Base-by-base conservation (phyloP, 1,139 yeast genomes). In the Candida dubliniensis region DNA sequence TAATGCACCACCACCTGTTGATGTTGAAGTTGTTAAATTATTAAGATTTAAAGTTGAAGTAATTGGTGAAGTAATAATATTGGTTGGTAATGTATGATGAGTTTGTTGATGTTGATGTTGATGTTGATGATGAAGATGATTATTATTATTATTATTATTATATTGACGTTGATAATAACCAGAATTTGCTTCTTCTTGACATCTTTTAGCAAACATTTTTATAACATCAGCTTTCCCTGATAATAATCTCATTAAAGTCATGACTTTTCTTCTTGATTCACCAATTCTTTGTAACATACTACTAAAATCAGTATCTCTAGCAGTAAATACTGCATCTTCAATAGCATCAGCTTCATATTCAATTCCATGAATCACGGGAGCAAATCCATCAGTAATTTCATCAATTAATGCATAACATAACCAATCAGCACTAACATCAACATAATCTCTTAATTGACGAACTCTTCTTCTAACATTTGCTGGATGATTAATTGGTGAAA, bases 161-260 rank as follows among this genome's bases (percentile, higher is more conserved):
- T 38, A 44, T 15, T 30, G 48, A 33, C 32, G 46, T 25, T 38
- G 35, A 27, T 44, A 50, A 36, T 38, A 44, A 12, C 43, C 38
- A 49, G 33, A 14, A 9, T 38, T 38, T 4, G 64, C 55, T 47
- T 68, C 61, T 49, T 93, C 98, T 56, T 87, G 95, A 65, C 97
- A 91, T 59, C 99, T 77, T 61, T 93, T 93, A 33, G 97, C 96
- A 74, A 93, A 90, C 96, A 91, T 93, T 59, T 88, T 87, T 57
- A 93, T 89, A 47, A 93, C 99, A 64, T 95, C 99, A 0, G 99
- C 98, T 63, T 93, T 93, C 49, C 96, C 96, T 25, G 95, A 84
- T 43, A 93, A 74, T 49, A 93, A 72, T 57, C 99, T 77, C 87
- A 93, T 84, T 59, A 93, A 71, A 13, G 49, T 85, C 96, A 90